phyloP scores from a whole-genome alignment of 2,329 filamentous ascomycete genomes.

The Venturiaceae sp. region DNA sequence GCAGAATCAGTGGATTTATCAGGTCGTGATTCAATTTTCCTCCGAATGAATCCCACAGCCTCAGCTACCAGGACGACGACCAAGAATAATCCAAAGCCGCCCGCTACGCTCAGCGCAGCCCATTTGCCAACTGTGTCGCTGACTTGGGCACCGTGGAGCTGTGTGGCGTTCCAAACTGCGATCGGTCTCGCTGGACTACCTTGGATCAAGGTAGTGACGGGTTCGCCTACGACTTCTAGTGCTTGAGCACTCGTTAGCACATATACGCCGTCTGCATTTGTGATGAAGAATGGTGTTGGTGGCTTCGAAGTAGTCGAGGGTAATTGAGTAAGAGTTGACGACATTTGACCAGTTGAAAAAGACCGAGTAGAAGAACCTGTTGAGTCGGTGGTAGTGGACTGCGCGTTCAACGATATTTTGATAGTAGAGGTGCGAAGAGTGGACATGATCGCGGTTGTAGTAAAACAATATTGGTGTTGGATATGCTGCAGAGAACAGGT shows the following conservation, averaged over 20 bases:
- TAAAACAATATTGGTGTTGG: too few species aligned
- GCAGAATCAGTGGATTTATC: too few species aligned
- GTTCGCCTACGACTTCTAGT: neutral
- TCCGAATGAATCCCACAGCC: neutral
- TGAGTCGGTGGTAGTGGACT: neutral
- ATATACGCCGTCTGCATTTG: neutral
- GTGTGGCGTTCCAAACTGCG: neutral
- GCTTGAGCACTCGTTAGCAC: neutral
- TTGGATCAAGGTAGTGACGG: neutral
- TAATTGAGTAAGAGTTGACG: neutral
- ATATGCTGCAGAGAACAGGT: too few species aligned
- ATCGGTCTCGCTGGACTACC: neutral
- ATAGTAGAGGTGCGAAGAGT: neutral
- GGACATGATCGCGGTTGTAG: neutral
- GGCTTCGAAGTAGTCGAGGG: neutral
- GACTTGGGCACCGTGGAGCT: neutral
- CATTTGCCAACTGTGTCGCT: neutral
- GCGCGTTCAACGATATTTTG: too few species aligned
- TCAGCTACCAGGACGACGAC: neutral
- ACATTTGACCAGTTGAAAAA: neutral
- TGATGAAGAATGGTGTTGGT: neutral
- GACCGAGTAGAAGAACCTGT: too few species aligned
- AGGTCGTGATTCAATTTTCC: too few species aligned
- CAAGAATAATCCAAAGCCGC: neutral
- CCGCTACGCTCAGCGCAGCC: neutral